These are phyloP conservation scores for Lactifluus volemus DNA, from an alignment of 768 basidiomycete genomes.

Conservation along the genomic window DNA sequence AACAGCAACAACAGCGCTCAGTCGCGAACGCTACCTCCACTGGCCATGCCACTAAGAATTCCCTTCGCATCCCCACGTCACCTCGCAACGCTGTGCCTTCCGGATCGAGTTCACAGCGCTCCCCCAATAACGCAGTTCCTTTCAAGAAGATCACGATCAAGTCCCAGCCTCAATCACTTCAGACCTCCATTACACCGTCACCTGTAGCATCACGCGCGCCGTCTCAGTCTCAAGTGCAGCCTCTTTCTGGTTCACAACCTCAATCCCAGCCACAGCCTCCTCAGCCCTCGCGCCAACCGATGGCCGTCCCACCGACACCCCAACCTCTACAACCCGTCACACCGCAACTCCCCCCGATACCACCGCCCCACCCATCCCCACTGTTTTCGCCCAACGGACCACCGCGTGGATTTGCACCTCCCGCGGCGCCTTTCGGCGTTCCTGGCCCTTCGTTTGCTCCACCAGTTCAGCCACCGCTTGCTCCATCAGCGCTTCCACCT, in stretches of 20 bases:
- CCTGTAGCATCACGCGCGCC: constrained; percentile 28
- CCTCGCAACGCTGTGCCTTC: constrained; percentile 40
- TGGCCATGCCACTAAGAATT: constrained; percentile 30
- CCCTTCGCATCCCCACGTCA: constrained; percentile 40
- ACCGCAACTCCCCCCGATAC: constrained; percentile 25
- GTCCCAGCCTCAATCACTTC: constrained; percentile 19
- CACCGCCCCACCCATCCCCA: constrained; percentile 10
- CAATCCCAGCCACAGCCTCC: constrained; percentile 26
- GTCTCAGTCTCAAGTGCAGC: constrained; percentile 30
- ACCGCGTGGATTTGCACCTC: constrained; percentile 35
- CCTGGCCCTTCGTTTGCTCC: constrained; percentile 36
- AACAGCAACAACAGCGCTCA: constrained; percentile 29
- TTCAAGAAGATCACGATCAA: constrained; percentile 60
- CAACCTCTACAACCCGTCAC: constrained; percentile 38
- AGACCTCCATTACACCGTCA: constrained; percentile 17
- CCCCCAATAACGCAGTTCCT: constrained; percentile 37
- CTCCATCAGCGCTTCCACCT: constrained; percentile 46
- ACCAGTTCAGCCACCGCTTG: constrained; percentile 39
- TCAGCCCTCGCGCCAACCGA: constrained; percentile 33
- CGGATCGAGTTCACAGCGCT: constrained; percentile 40
- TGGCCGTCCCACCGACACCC: constrained; percentile 42
- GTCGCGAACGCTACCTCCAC: constrained; percentile 30
- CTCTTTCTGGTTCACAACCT: constrained; percentile 21
- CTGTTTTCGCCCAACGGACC: constrained; percentile 39
- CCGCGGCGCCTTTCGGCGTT: constrained; percentile 40